Evolutionary conservation across 371 early-diverging fungal species (phyloP), one percentile per base, ranked within the genome.

Genomic region (Rhizomucor pusillus): DNA sequence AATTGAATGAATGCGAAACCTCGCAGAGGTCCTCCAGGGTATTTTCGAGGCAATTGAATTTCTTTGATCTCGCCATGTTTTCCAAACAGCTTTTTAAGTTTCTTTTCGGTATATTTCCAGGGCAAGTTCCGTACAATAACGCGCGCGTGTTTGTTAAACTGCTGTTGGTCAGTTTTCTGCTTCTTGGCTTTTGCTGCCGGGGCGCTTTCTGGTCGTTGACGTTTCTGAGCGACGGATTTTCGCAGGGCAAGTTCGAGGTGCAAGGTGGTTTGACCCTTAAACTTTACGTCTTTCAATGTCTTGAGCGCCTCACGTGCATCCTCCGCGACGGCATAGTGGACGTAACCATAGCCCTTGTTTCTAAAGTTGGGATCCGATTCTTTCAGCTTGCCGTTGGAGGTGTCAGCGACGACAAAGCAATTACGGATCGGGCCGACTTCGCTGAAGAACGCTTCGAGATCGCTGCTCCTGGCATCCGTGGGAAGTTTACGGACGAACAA

Each of bases 111-210:
- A 62, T 80, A 77, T 64, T 77, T 88, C 87, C 92, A 95, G 5
- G 94, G 81, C 64, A 95, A 77, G 62, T 96, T 96, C 45, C 95
- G 91, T 23, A 96, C 81, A 60, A 96, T 95, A 45, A 96, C 74
- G 34, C 94, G 87, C 35, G 87, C 84, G 7, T 29, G 29, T 22
- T 50, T 48, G 10, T 19, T 34, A 5, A 43, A 33, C 19, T 43
- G n/a, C 6, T 40, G 41, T 41, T n/a, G n/a, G n/a, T 56, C 22
- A 16, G 41, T 41, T 41, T 41, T 41, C 19, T 19, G 41, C 12
- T 41, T 41, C 41, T 41, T 41, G 3, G 41, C 16, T 37, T 14
- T 37, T 29, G 29, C 29, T 34, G 13, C 44, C 2, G 23, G 43
- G 14, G n/a, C 51, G 11, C 33, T 13, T 1, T 45, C 29, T n/a